These are phyloP conservation scores for Pholiota microspora DNA, from an alignment of 768 basidiomycete genomes.

Conservation along the genomic window DNA sequence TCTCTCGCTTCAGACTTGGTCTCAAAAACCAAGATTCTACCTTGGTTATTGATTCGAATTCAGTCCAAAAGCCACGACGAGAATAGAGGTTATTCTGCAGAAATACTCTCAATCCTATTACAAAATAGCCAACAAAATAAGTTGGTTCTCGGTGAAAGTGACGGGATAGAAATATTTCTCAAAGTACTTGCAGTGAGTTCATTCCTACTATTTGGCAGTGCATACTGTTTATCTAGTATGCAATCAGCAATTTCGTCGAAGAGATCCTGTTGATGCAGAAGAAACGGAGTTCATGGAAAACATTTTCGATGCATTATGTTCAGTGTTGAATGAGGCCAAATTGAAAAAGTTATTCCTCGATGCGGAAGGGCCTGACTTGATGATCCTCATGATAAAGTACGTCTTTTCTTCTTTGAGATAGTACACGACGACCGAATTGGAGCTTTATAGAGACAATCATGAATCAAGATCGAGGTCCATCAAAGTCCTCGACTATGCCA, in stretches of 20 bases:
- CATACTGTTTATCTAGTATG: slow-evolving; percentile 6
- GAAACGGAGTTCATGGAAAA: slow-evolving; percentile 99
- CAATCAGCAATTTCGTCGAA: slow-evolving; percentile 77
- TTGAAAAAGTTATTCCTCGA: slow-evolving; percentile 83
- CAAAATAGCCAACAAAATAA: slow-evolving; percentile 74
- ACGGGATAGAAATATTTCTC: slow-evolving; percentile 77
- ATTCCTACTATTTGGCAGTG: background rate
- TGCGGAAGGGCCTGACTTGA: slow-evolving; percentile 92
- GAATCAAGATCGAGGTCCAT: slow-evolving; percentile 81
- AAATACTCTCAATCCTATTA: slow-evolving; percentile 87
- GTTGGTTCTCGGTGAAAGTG: slow-evolving; percentile 61
- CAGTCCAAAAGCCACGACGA: slow-evolving; percentile 76
- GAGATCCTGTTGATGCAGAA: slow-evolving; percentile 83
- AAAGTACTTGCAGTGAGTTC: slow-evolving; percentile 78
- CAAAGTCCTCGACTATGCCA: slow-evolving; percentile 88
- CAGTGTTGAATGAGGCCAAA: slow-evolving; percentile 72
- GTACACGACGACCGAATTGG: background rate
- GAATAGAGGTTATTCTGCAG: slow-evolving; percentile 91
- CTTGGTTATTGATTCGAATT: slow-evolving; percentile 80
- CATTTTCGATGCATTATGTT: slow-evolving; percentile 87
- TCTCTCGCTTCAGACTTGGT: slow-evolving; percentile 68
- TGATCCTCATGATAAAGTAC: slow-evolving; percentile 98
- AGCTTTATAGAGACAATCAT: slow-evolving; percentile 64
- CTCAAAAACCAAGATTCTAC: slow-evolving; percentile 68
- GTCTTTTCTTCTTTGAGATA: slow-evolving; percentile 21